These are phyloP conservation scores for Malassezia restricta DNA, from an alignment of 1,284 basidiomycete species.

Conservation along the genomic window DNA sequence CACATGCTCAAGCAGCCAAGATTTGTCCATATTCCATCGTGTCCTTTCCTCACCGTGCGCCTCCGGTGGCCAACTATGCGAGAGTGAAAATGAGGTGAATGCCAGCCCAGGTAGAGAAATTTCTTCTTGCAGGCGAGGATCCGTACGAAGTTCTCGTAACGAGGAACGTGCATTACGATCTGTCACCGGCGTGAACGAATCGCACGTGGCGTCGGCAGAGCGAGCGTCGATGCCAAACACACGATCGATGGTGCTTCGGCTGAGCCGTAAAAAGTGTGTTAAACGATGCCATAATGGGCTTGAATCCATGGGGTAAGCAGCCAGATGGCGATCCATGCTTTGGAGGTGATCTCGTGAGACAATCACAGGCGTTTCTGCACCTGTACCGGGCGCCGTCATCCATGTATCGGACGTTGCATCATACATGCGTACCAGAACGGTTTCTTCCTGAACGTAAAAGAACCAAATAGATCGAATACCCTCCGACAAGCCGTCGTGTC, in stretches of 20 bases:
- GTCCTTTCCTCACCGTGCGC: constrained; percentile 27
- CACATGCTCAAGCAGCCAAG: constrained; percentile 30
- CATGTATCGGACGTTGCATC: constrained; percentile 2
- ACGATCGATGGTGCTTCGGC: neutral
- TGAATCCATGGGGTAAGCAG: neutral
- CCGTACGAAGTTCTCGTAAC: neutral
- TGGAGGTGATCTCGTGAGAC: constrained; percentile 10
- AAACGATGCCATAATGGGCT: neutral
- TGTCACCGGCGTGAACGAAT: constrained; percentile 13
- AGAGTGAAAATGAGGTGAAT: constrained; percentile 28
- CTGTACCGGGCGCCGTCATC: neutral
- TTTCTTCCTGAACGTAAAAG: neutral
- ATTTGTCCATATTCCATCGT: constrained; percentile 38
- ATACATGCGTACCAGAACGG: constrained; percentile 5
- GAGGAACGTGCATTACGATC: neutral
- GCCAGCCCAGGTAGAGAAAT: neutral
- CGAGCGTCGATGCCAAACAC: neutral
- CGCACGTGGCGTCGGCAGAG: constrained; percentile 1
- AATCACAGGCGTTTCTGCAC: neutral
- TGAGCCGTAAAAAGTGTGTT: neutral
- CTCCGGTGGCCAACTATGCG: constrained; percentile 32
- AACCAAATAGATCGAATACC: constrained; percentile 9
- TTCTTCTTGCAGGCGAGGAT: neutral
- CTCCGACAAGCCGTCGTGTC: neutral
- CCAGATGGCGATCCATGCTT: constrained; percentile 4